phyloP scores from a whole-genome alignment of 441 rosid genomes.

The Populus hybrid region DNA sequence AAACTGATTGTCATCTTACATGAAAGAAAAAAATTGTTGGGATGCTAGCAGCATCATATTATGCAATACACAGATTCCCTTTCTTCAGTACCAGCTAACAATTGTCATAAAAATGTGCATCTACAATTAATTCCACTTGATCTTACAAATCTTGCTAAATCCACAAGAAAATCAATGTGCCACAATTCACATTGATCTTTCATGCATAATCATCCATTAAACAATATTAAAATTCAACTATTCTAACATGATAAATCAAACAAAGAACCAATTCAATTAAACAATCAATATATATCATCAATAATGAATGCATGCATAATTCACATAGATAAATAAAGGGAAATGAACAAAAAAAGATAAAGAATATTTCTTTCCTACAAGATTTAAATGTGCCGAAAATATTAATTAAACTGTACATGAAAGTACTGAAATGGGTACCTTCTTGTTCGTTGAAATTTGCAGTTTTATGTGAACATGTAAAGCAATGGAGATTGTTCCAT shows the following conservation, averaged over 20 bases:
- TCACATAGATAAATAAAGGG: not conserved
- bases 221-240: not conserved
- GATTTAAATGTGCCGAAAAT: not conserved
- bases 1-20: not conserved
- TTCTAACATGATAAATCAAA: not conserved
- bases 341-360: constrained; percentile 7
- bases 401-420: no score
- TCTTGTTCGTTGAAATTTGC: constrained; percentile 5
- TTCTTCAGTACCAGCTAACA: not conserved
- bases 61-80: not conserved
- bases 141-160: not conserved
- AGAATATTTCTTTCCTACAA: not conserved
- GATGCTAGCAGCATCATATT: not conserved
- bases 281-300: not conserved
- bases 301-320: not conserved
- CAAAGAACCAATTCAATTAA: not conserved
- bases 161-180: not conserved
- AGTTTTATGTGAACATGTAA: not conserved
- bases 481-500: not conserved
- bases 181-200: not conserved
- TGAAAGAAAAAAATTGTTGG: not conserved
- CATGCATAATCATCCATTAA: constrained; percentile 6
- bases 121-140: not conserved
- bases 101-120: not conserved
- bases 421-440: constrained; percentile 13